Conservation (phyloP, 1,284 basidiomycete species). For the Acaromyces ingoldii region DNA sequence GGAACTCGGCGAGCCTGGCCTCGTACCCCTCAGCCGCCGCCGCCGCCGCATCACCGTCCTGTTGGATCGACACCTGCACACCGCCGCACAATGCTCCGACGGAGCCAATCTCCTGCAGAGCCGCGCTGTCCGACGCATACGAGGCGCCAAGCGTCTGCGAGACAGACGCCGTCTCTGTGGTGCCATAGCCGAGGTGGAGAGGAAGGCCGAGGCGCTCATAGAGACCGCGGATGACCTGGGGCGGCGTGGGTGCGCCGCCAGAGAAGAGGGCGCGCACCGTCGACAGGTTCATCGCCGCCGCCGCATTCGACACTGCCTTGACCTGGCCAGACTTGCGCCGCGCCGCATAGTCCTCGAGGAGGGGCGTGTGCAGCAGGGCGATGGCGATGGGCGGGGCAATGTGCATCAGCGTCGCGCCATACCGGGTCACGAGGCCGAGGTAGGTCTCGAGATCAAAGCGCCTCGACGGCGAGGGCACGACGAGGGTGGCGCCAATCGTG, state of each 20-base stretch:
- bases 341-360: too few relatives aligned
- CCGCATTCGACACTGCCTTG: too few relatives aligned
- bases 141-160: too few relatives aligned
- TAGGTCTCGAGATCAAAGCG: conserved; percentile 51
- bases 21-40: too few relatives aligned
- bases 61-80: conserved; percentile 21
- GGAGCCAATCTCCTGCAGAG: conserved; percentile 29
- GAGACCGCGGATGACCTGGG: conserved; percentile 49
- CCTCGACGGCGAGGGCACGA: conserved; percentile 31
- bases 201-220: conserved; percentile 49
- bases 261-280: conserved; percentile 49
- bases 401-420: conserved; percentile 51
- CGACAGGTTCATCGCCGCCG: conserved; percentile 20
- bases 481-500: conserved; percentile 49
- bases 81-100: conserved; percentile 16
- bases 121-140: neutral
- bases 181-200: conserved; percentile 44
- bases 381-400: conserved; percentile 54
- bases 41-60: conserved; percentile 13
- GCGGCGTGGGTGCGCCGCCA: conserved; percentile 52
- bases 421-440: conserved; percentile 45
- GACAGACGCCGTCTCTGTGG: conserved; percentile 30
- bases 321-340: conserved; percentile 11
- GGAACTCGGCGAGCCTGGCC: conserved; percentile 24
- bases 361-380: conserved; percentile 48